These are phyloP conservation scores for Domatiomyces catenatus DNA, from an alignment of 2,329 filamentous ascomycete genomes.

Conservation along the genomic window DNA sequence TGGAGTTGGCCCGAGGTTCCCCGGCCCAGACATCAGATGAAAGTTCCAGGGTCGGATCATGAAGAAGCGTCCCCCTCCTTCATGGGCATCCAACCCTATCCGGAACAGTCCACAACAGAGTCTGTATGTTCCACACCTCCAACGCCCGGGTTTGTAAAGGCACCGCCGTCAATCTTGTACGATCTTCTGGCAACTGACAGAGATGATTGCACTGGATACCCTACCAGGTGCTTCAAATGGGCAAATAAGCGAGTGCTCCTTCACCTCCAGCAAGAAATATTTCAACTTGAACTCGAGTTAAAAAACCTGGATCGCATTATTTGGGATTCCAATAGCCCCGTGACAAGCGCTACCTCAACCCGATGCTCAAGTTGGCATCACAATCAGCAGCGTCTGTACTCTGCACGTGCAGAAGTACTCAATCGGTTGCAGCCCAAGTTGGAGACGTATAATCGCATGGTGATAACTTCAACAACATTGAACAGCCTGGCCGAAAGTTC, in stretches of 20 bases:
- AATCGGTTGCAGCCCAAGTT: not conserved
- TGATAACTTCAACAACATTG: not conserved
- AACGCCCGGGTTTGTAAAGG: not conserved
- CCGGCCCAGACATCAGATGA: not conserved
- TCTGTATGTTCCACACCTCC: not conserved
- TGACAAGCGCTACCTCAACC: not conserved
- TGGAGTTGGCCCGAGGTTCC: not conserved
- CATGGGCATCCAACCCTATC: not conserved
- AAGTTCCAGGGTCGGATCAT: not conserved
- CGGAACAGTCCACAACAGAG: not conserved
- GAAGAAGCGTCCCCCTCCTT: not conserved
- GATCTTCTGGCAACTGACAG: not conserved
- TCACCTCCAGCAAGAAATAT: not conserved
- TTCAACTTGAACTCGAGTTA: not conserved
- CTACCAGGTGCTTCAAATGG: not conserved
- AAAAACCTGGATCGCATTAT: not conserved
- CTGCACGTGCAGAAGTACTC: not conserved
- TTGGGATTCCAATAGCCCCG: not conserved
- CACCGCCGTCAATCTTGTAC: not conserved
- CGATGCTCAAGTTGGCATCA: not conserved
- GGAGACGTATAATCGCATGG: not conserved
- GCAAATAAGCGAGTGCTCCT: not conserved
- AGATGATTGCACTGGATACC: not conserved
- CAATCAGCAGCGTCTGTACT: not conserved
- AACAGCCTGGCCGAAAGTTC: not conserved